Evolutionary conservation across 495 filamentous ascomycete genomes (phyloP).

Genomic region (Penicillium taxi): DNA sequence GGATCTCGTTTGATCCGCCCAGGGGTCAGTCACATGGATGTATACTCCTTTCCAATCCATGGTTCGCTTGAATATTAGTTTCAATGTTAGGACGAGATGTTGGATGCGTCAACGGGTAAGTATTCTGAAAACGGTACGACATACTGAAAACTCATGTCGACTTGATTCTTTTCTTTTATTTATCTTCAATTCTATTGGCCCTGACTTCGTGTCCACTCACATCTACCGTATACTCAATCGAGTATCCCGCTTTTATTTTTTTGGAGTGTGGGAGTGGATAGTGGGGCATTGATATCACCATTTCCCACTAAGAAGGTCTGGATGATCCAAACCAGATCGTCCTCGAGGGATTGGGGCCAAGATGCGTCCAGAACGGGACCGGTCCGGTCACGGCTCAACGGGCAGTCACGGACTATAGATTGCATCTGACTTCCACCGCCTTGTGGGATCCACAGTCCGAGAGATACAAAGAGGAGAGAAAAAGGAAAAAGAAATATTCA

Average conservation of each 20-base stretch:
- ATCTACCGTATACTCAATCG: slow-evolving; percentile 12
- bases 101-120: neutral
- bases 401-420: slow-evolving; percentile 10
- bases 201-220: no score
- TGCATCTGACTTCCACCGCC: no score
- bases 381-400: slow-evolving; percentile 17
- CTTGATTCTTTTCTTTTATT: neutral
- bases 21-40: slow-evolving; percentile 18
- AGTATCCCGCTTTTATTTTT: slow-evolving; percentile 1
- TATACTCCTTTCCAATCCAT: slow-evolving; percentile 3
- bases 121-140: slow-evolving; percentile 14
- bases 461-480: neutral
- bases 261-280: neutral
- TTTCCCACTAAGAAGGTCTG: slow-evolving; percentile 7
- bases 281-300: slow-evolving; percentile 2
- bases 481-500: slow-evolving; percentile 1
- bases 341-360: neutral
- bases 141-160: slow-evolving; percentile 2
- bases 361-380: slow-evolving; percentile 2
- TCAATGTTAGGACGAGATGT: neutral
- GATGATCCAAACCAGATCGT: slow-evolving; percentile 5
- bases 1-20: slow-evolving; percentile 32
- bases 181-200: no score
- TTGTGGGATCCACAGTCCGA: no score
- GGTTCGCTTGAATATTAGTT: slow-evolving; percentile 1